Evolutionary conservation across 805 yeast species (phyloP).

Genomic region (Starmera quercuum): DNA sequence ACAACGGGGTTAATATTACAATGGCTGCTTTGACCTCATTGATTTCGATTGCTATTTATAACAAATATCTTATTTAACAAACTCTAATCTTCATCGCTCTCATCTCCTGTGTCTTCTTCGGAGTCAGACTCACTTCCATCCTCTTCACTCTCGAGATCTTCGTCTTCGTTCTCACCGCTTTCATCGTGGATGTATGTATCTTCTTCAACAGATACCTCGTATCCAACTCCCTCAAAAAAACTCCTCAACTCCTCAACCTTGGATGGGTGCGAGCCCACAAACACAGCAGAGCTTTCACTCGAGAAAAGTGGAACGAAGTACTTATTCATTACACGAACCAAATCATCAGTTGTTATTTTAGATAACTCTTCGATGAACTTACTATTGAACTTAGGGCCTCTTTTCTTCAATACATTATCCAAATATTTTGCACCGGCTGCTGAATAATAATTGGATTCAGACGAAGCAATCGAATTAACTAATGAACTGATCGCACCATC

Average conservation of each 20-base stretch:
- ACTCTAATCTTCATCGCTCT: conserved; percentile 4
- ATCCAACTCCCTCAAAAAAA: conserved; percentile 49
- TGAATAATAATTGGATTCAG: conserved; percentile 53
- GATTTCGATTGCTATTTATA: conserved; percentile 20
- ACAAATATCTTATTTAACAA: conserved; percentile 1
- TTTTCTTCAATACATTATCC: conserved; percentile 56
- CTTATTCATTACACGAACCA: conserved; percentile 39
- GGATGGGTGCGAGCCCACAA: conserved; percentile 68
- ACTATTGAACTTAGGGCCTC: conserved; percentile 62
- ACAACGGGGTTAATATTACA: conserved; percentile 30
- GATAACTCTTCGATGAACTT: conserved; percentile 46
- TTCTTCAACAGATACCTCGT: conserved; percentile 50
- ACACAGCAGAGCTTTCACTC: conserved; percentile 46
- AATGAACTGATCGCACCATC: conserved; percentile 72
- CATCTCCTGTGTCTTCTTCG: conserved; percentile 6
- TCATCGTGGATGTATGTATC: conserved; percentile 19
- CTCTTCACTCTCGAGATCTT: conserved; percentile 15
- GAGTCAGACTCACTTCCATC: conserved; percentile 9
- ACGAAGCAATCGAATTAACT: conserved; percentile 62
- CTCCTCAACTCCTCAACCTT: conserved; percentile 39
- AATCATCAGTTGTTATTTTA: conserved; percentile 44
- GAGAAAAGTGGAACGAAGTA: conserved; percentile 65
- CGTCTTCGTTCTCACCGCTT: conserved; percentile 8
- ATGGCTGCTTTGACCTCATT: conserved; percentile 25
- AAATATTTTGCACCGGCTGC: conserved; percentile 62